These are phyloP conservation scores for Pyricularia grisea DNA, from an alignment of 2,329 filamentous ascomycete species.

Conservation along the genomic window DNA sequence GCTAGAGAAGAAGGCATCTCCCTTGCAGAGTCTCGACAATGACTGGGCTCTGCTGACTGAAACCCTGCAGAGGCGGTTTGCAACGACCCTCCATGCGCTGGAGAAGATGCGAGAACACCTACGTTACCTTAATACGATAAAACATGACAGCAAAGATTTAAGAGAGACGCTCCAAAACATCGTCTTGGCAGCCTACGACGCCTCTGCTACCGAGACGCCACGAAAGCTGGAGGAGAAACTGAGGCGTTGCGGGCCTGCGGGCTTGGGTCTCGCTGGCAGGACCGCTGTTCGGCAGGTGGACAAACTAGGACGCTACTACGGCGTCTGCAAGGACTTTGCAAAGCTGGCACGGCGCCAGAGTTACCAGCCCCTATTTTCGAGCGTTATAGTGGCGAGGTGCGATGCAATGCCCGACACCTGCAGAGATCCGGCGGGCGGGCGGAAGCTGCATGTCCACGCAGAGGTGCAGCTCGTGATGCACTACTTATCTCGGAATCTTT, in stretches of 20 bases:
- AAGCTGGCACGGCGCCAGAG: not conserved
- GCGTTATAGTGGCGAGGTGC: not conserved
- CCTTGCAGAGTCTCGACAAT: not conserved
- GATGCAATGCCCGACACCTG: not conserved
- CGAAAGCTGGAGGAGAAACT: not conserved
- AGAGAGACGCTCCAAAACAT: not conserved
- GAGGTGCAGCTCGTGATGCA: constrained; percentile 6
- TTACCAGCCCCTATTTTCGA: not conserved
- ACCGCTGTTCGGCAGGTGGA: constrained; percentile 1
- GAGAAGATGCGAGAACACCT: not conserved
- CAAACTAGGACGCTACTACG: constrained; percentile 5
- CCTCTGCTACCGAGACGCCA: not conserved
- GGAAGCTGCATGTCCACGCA: constrained; percentile 3
- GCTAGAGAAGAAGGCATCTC: not conserved
- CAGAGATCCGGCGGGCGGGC: not conserved
- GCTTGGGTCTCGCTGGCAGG: not conserved
- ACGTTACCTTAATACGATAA: not conserved
- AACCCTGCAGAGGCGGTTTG: not conserved
- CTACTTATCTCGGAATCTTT: not conserved
- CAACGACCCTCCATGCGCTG: not conserved
- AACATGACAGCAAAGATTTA: not conserved
- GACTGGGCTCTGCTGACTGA: not conserved
- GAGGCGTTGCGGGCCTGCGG: not conserved
- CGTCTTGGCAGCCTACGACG: not conserved
- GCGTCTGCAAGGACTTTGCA: constrained; percentile 3